Conservation (phyloP, 805 yeast species). For the Suhomyces sp. region DNA sequence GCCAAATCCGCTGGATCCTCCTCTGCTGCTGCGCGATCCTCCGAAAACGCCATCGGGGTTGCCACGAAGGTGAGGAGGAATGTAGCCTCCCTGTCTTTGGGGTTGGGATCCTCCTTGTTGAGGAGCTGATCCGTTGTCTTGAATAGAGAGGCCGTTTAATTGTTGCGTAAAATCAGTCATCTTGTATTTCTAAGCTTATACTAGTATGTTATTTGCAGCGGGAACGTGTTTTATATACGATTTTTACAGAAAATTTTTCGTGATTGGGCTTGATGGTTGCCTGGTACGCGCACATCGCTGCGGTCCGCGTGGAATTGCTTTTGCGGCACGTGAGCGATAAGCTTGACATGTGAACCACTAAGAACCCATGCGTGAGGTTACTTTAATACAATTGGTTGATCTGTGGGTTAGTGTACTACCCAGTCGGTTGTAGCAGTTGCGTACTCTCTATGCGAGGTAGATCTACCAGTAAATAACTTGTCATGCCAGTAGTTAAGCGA, state of each 20-base stretch:
- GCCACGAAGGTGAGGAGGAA: constrained; percentile 34
- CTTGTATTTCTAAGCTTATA: constrained; percentile 17
- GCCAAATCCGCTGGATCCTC: constrained; percentile 19
- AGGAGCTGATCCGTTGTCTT: constrained; percentile 25
- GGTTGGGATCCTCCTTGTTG: not conserved
- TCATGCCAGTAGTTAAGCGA: no score
- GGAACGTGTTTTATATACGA: constrained; percentile 4
- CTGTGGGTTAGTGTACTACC: no score
- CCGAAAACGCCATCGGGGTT: constrained; percentile 28
- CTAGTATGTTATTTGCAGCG: constrained; percentile 6
- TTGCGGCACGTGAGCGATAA: constrained; percentile 1
- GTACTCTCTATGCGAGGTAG: no score
- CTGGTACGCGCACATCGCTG: constrained; percentile 5
- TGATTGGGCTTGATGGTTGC: constrained; percentile 3
- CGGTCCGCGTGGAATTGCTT: not conserved
- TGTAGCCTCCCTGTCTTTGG: constrained; percentile 17
- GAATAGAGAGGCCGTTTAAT: constrained; percentile 54
- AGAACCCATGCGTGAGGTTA: no score
- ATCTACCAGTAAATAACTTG: no score
- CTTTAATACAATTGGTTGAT: no score
- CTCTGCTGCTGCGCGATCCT: constrained; percentile 17
- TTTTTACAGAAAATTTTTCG: constrained; percentile 4
- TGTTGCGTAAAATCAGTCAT: constrained; percentile 61
- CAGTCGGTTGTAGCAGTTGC: no score
- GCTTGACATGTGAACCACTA: not conserved